Base-by-base conservation (phyloP, 1,284 basidiomycete species). In the Cutaneotrichosporon sp. region DNA sequence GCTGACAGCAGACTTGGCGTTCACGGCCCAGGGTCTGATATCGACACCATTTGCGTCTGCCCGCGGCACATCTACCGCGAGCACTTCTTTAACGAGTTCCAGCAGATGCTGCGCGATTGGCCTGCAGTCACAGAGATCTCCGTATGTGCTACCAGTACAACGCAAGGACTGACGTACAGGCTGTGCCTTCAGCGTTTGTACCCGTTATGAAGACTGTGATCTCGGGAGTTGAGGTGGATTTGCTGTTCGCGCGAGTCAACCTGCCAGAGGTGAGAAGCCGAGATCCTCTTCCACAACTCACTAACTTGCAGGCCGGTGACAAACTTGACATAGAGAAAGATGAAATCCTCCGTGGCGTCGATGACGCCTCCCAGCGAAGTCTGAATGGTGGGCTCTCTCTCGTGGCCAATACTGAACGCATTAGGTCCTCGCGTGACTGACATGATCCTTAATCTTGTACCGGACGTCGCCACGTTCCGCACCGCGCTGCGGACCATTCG, bases 21-120 rank as follows among this genome's bases (percentile, higher is more conserved):
- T 14, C 96, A 98, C 74, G 90, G 90, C 12, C 94, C 96, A 31
- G 90, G 91, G 9, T 83, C 87, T 41, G 94, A 98, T 83, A 97
- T 99, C 71, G 94, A 99, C 78, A 97, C 93, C n/a, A 80, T 99
- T 31, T 92, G 92, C 71, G 94, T 98, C 25, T 96, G 96, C 26
- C 94, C 94, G 5, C 90, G 92, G 73, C 91, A 97, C 74, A 87
- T 98, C 51, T 87, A 86, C 59, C 82, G 90, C 59, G 92, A 97
- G 66, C 91, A 98, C 77, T 98, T 98, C 77, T 97, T 97, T 67
- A 84, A 86, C 0, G 81, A 87, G 32, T 96, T 99, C 66, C 90
- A 92, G 70, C 79, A 82, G 29, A 91, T 97, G 87, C 79, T 99
- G 52, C 84, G 84, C 64, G 85, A 87, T 39, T 77, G 87, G 63